Conservation (phyloP, 1,284 basidiomycete species). For the Ustilago crameri region DNA sequence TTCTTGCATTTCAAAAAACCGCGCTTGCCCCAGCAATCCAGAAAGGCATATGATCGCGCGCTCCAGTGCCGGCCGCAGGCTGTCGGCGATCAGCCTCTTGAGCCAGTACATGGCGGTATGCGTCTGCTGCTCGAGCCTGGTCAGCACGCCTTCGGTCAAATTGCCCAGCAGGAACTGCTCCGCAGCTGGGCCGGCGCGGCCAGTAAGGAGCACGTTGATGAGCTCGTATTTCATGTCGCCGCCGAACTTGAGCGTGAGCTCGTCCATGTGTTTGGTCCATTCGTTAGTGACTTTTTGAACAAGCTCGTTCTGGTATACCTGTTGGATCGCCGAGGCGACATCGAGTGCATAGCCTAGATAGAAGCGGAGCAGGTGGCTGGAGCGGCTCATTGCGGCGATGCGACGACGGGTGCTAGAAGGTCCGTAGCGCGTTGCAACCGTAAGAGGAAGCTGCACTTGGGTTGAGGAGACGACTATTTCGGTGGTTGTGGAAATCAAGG, state of each 20-base stretch:
- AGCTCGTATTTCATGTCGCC: slow-evolving; percentile 54
- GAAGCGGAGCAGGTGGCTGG: slow-evolving; percentile 38
- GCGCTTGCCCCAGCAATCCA: slow-evolving; percentile 13
- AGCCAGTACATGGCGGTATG: slow-evolving; percentile 29
- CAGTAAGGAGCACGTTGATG: slow-evolving; percentile 51
- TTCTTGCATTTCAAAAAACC: slow-evolving; percentile 17
- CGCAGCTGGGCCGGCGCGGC: slow-evolving; percentile 45
- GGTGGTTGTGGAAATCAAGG: neutral
- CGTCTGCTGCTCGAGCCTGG: slow-evolving; percentile 32
- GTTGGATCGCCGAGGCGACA: slow-evolving; percentile 24
- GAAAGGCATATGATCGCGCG: slow-evolving; percentile 23
- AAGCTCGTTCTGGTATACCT: slow-evolving; percentile 30
- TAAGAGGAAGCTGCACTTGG: slow-evolving; percentile 13
- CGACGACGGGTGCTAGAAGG: slow-evolving; percentile 10
- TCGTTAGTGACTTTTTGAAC: slow-evolving; percentile 39
- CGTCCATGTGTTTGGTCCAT: slow-evolving; percentile 48
- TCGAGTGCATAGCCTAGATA: slow-evolving; percentile 52
- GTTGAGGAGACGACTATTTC: slow-evolving; percentile 3
- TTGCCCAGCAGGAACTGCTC: slow-evolving; percentile 56
- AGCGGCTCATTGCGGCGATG: slow-evolving; percentile 19
- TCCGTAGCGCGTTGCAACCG: slow-evolving; percentile 11
- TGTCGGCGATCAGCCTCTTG: slow-evolving; percentile 22
- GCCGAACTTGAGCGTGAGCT: slow-evolving; percentile 43
- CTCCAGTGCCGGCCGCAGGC: slow-evolving; percentile 34
- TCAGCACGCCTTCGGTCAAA: slow-evolving; percentile 54